Percentiles rank a stretch among this genome's conserved stretches.
Evolutionary conservation across 192 early-diverging fungal species (phyloP).

Genomic region (Backusella tuberculispora): DNA sequence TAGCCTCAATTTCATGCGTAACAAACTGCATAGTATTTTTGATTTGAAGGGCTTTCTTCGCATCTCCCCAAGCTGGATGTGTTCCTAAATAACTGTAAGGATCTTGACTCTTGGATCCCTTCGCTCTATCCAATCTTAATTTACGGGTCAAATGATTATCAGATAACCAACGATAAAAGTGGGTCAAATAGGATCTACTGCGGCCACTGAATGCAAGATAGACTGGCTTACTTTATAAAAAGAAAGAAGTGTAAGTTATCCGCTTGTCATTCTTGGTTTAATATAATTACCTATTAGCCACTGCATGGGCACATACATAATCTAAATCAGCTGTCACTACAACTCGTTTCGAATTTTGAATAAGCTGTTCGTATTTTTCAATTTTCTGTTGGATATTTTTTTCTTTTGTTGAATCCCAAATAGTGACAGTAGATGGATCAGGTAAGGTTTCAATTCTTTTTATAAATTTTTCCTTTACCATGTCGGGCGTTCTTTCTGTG

Average conservation of each 20-base stretch:
- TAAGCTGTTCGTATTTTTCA: slow-evolving; percentile 26
- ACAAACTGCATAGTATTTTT: slow-evolving; percentile 21
- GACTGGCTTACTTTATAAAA: slow-evolving; percentile 37
- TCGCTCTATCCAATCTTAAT: slow-evolving; percentile 32
- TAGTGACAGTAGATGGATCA: slow-evolving; percentile 8
- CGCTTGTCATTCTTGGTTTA: background rate
- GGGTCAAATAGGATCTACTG: slow-evolving; percentile 28
- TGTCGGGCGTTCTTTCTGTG: slow-evolving; percentile 38
- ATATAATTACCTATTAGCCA: slow-evolving; percentile 26
- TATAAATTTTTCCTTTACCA: slow-evolving; percentile 26
- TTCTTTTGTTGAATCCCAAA: slow-evolving; percentile 31
- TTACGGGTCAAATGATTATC: slow-evolving; percentile 34
- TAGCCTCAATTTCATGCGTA: slow-evolving; percentile 23
- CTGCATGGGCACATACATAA: slow-evolving; percentile 33
- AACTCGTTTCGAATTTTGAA: slow-evolving; percentile 17
- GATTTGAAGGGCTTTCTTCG: slow-evolving; percentile 16
- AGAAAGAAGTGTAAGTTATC: background rate
- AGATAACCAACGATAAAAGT: slow-evolving; percentile 33
- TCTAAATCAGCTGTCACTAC: slow-evolving; percentile 40
- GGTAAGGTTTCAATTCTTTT: background rate
- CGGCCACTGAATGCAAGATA: slow-evolving; percentile 38
- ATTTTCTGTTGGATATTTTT: slow-evolving; percentile 14
- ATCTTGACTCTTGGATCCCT: slow-evolving; percentile 3
- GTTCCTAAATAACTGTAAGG: slow-evolving; percentile 41
- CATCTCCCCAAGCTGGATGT: slow-evolving; percentile 29